Evolutionary conservation across 257 asterid genomes (phyloP).

Genomic region (Fraxinus excelsior): DNA sequence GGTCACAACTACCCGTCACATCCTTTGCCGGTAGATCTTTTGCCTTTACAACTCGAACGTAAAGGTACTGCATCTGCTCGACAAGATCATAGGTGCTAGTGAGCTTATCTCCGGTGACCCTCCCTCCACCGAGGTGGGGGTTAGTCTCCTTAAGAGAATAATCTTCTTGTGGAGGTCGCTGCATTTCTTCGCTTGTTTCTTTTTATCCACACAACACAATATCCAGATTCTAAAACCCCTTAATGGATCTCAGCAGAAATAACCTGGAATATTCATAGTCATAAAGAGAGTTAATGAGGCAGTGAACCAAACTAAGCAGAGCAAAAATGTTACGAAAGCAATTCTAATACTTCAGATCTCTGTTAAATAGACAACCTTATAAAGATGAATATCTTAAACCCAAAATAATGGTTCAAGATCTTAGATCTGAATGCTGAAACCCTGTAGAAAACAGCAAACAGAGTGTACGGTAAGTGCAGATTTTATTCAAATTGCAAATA

Average conservation of each 20-base stretch:
- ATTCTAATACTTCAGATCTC: conserved; percentile 21
- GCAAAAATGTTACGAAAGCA: not conserved
- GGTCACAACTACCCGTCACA: conserved; percentile 64
- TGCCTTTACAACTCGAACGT: conserved; percentile 72
- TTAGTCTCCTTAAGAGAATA: conserved; percentile 57
- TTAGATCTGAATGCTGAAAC: conserved; percentile 64
- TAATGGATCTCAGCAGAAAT: not conserved
- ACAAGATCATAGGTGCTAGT: conserved; percentile 78
- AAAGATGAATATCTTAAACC: conserved; percentile 29
- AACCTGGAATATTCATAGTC: not conserved
- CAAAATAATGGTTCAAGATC: conserved; percentile 36
- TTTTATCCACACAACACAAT: conserved; percentile 27
- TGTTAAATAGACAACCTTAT: conserved; percentile 21
- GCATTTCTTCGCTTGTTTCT: conserved; percentile 35
- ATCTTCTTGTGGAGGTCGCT: conserved; percentile 63
- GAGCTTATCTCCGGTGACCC: conserved; percentile 63
- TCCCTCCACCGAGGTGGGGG: conserved; percentile 78
- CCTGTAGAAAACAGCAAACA: conserved; percentile 31
- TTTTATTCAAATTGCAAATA: too few species aligned
- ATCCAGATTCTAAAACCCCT: conserved; percentile 6
- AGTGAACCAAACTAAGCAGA: not conserved
- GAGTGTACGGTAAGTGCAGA: too few species aligned
- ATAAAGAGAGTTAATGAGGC: not conserved
- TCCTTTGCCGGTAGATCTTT: conserved; percentile 68
- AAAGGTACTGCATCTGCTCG: conserved; percentile 79